A percentile compares a stretch with the other conserved stretches of the same genome.
Conservation (phyloP, 78 protist species). For the Chrysochromulina parva region DNA sequence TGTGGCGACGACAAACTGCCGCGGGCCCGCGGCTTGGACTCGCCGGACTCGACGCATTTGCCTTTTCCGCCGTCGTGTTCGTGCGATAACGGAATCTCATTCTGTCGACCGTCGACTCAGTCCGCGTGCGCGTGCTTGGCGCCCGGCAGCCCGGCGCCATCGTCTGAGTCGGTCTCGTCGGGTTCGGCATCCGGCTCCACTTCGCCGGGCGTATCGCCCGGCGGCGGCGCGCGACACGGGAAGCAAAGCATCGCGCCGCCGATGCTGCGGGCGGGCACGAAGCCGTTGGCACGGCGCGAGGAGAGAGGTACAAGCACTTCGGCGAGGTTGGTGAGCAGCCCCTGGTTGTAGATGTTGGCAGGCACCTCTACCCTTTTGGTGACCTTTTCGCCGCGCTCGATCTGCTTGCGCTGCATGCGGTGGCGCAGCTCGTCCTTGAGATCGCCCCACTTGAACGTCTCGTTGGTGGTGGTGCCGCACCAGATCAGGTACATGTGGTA, state of each 20-base stretch:
- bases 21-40: too few species aligned
- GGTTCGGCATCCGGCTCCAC: too few species aligned
- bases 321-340: background rate
- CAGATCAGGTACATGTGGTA: constrained; percentile 16
- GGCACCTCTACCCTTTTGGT: background rate
- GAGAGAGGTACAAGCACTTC: background rate
- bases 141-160: too few species aligned
- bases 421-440: background rate
- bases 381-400: background rate
- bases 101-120: too few species aligned
- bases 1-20: too few species aligned
- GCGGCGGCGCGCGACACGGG: too few species aligned
- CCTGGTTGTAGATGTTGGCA: background rate
- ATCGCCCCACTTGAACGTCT: constrained; percentile 24
- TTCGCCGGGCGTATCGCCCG: too few species aligned
- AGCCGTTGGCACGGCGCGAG: background rate
- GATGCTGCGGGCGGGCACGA: background rate
- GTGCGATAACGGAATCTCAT: too few species aligned
- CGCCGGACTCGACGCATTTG: too few species aligned
- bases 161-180: too few species aligned
- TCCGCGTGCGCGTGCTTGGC: too few species aligned
- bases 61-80: too few species aligned
- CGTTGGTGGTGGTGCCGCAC: constrained; percentile 26
- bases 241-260: background rate
- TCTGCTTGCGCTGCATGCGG: background rate